phyloP scores from a whole-genome alignment of 495 filamentous ascomycete genomes.

The Lophium mytilinum region DNA sequence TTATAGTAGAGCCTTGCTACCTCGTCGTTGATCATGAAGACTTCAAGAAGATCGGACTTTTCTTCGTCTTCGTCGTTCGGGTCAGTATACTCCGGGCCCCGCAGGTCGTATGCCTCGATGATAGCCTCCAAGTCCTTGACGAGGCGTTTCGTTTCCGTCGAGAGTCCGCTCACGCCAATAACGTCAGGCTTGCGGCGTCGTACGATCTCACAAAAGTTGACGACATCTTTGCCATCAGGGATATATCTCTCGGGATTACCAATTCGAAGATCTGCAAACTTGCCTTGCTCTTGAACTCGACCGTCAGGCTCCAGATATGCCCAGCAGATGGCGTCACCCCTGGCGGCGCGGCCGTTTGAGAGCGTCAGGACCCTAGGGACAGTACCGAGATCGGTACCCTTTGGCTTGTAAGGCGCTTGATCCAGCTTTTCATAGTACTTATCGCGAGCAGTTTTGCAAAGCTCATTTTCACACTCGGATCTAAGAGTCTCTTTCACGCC shows the following conservation, averaged over 20 bases:
- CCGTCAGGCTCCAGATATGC: conserved; percentile 91
- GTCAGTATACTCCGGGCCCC: conserved; percentile 63
- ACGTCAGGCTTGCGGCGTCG: conserved; percentile 77
- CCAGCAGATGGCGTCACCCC: conserved; percentile 79
- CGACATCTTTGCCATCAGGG: conserved; percentile 52
- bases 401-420: conserved; percentile 91
- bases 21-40: conserved; percentile 91
- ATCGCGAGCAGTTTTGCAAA: conserved; percentile 73
- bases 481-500: conserved; percentile 89
- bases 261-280: conserved; percentile 65
- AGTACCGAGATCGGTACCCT: conserved; percentile 85
- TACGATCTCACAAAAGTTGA: conserved; percentile 64
- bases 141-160: conserved; percentile 75
- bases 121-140: conserved; percentile 70
- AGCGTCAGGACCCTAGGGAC: conserved; percentile 77
- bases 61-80: conserved; percentile 54
- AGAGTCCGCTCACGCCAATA: conserved; percentile 82
- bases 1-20: conserved; percentile 89
- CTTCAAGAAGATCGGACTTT: conserved; percentile 65
- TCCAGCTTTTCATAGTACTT: conserved; percentile 81
- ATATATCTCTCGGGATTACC: conserved; percentile 60
- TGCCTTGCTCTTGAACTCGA: conserved; percentile 76
- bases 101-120: conserved; percentile 63
- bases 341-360: conserved; percentile 70
- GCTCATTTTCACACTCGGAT: conserved; percentile 81